Conservation (phyloP, 192 early-diverging fungal genomes). For the Phycomyces blakesleeanus region DNA sequence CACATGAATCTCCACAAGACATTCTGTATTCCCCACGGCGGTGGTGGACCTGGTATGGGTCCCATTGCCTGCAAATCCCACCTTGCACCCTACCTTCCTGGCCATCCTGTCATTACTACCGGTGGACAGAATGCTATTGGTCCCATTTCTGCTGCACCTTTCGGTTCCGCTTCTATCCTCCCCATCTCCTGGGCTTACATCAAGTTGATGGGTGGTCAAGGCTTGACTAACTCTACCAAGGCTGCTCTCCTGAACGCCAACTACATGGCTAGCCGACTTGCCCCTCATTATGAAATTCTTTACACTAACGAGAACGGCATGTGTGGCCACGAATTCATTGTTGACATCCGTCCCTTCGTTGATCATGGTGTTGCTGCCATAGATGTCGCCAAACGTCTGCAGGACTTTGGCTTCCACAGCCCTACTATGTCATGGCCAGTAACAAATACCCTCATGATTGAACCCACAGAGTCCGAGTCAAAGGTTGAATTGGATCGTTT, state of each 20-base stretch:
- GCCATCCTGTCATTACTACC: conserved; percentile 77
- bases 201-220: conserved; percentile 95
- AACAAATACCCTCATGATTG: conserved; percentile 98
- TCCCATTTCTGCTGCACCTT: conserved; percentile 94
- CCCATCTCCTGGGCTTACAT: conserved; percentile 99
- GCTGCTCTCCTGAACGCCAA: conserved; percentile 96
- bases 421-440: conserved; percentile 99
- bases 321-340: conserved; percentile 99
- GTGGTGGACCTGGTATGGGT: conserved; percentile 98
- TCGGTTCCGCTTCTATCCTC: conserved; percentile 91
- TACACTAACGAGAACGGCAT: conserved; percentile 91
- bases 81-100: conserved; percentile 88
- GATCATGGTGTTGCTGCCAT: conserved; percentile 84
- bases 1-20: conserved; percentile 99
- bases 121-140: conserved; percentile 80
- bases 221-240: conserved; percentile 83
- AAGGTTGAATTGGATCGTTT: conserved; percentile 93
- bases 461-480: conserved; percentile 97
- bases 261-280: conserved; percentile 93
- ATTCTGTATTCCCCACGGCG: conserved; percentile 97
- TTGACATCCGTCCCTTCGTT: conserved; percentile 91
- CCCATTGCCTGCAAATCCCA: conserved; percentile 90
- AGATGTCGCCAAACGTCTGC: conserved; percentile 97
- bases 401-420: conserved; percentile 98
- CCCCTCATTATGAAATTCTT: conserved; percentile 87